phyloP scores from a whole-genome alignment of 2,329 filamentous ascomycete genomes.

The Tolypocladium cylindrosporum region DNA sequence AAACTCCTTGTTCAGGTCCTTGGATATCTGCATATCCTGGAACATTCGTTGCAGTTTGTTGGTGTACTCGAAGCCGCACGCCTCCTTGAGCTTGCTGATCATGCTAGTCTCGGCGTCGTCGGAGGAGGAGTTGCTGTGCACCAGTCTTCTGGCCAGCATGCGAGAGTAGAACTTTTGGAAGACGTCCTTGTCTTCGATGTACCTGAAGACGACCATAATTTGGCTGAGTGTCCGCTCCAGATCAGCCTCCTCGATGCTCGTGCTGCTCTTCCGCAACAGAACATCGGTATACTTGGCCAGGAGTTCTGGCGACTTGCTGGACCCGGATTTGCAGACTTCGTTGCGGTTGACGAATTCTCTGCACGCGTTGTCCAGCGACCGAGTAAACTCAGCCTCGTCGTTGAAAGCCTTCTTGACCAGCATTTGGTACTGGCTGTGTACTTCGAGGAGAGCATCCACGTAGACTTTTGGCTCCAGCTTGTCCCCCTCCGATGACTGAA shows the following conservation, averaged over 20 bases:
- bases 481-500: constrained; percentile 75
- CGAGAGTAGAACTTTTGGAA: constrained; percentile 99
- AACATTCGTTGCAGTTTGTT: constrained; percentile 99
- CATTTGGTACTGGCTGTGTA: constrained; percentile 85
- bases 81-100: constrained; percentile 98
- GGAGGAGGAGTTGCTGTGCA: constrained; percentile 90
- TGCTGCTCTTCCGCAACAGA: constrained; percentile 83
- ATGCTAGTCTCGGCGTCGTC: constrained; percentile 98
- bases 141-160: constrained; percentile 88
- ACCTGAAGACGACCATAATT: constrained; percentile 99
- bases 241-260: constrained; percentile 87
- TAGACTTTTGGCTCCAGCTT: constrained; percentile 94
- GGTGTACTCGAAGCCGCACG: constrained; percentile 97
- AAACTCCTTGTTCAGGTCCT: constrained; percentile 87
- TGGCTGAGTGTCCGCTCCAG: constrained; percentile 80
- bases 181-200: constrained; percentile 99
- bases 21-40: constrained; percentile 98
- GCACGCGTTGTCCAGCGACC: constrained; percentile 93
- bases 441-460: constrained; percentile 87
- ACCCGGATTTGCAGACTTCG: constrained; percentile 86
- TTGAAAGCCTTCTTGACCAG: constrained; percentile 89
- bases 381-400: constrained; percentile 92
- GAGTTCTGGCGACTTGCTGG: constrained; percentile 88
- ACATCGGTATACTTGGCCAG: constrained; percentile 93
- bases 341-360: constrained; percentile 98